phyloP scores from a whole-genome alignment of 1,139 yeast species.

The Taphrina communis region DNA sequence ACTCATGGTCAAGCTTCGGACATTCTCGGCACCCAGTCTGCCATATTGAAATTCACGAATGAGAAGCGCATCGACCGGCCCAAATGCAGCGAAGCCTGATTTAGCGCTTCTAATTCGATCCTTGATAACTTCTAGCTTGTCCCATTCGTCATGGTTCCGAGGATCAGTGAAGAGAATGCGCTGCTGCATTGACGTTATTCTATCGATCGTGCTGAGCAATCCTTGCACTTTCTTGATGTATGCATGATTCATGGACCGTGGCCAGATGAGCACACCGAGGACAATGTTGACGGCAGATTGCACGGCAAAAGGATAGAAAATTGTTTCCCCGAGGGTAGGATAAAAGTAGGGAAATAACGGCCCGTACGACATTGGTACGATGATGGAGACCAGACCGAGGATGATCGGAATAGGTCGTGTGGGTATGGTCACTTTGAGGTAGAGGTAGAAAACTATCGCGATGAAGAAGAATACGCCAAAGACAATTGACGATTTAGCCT shows the following conservation, averaged over 20 bases:
- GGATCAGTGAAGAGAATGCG: slow-evolving; percentile 39
- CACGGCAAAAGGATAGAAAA: slow-evolving; percentile 35
- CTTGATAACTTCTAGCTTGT: slow-evolving; percentile 28
- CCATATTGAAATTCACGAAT: slow-evolving; percentile 42
- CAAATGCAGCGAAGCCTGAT: slow-evolving; percentile 34
- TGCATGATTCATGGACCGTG: slow-evolving; percentile 42
- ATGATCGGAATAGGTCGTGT: slow-evolving; percentile 25
- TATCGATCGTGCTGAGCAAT: slow-evolving; percentile 25
- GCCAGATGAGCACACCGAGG: slow-evolving; percentile 41
- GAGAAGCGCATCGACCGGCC: slow-evolving; percentile 32
- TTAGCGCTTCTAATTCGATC: slow-evolving; percentile 27
- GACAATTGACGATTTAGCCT: slow-evolving; percentile 37
- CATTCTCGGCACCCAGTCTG: slow-evolving; percentile 39
- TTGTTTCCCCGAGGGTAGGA: slow-evolving; percentile 33
- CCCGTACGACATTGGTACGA: slow-evolving; percentile 30
- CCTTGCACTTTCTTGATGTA: slow-evolving; percentile 26
- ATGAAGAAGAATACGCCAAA: slow-evolving; percentile 36
- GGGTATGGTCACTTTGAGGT: slow-evolving; percentile 38
- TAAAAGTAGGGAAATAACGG: slow-evolving; percentile 43
- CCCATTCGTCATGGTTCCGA: slow-evolving; percentile 31
- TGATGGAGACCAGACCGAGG: slow-evolving; percentile 33
- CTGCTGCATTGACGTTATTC: slow-evolving; percentile 27
- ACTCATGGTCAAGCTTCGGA: slow-evolving; percentile 24
- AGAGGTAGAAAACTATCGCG: slow-evolving; percentile 33
- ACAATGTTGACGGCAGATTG: slow-evolving; percentile 41